A percentile compares a stretch with the other conserved stretches of the same genome.
Evolutionary conservation across 805 yeast species (phyloP).

Genomic region (Saccharomycopsis microspora): DNA sequence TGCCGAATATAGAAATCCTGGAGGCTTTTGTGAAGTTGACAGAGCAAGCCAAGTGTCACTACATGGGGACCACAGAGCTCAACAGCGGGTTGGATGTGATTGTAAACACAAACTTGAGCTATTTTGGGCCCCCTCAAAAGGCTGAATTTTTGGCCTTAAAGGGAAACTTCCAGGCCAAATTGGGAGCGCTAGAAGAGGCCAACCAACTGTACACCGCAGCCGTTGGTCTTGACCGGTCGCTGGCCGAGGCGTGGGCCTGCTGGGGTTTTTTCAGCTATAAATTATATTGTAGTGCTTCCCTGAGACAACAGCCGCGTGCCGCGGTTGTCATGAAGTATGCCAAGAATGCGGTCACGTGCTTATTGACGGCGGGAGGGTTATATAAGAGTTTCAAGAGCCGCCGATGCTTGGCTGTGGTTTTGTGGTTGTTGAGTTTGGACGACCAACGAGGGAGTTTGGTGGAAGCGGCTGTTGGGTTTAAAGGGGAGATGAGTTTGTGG

Average conservation of each 20-base stretch:
- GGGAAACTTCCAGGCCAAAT: slow-evolving; percentile 93
- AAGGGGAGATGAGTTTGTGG: slow-evolving; percentile 98
- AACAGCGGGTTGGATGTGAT: slow-evolving; percentile 95
- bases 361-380: slow-evolving; percentile 95
- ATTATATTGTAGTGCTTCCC: slow-evolving; percentile 50
- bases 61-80: slow-evolving; percentile 68
- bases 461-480: slow-evolving; percentile 78
- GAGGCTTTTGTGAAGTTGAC: slow-evolving; percentile 92
- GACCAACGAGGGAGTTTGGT: slow-evolving; percentile 72
- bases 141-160: slow-evolving; percentile 96
- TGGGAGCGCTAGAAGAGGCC: slow-evolving; percentile 87
- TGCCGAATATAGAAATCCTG: slow-evolving; percentile 96
- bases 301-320: slow-evolving; percentile 32
- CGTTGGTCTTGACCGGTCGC: slow-evolving; percentile 83
- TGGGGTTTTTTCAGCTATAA: slow-evolving; percentile 96
- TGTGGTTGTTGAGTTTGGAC: slow-evolving; percentile 90
- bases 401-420: slow-evolving; percentile 71
- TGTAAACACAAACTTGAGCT: slow-evolving; percentile 89
- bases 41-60: slow-evolving; percentile 97
- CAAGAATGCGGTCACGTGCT: slow-evolving; percentile 88
- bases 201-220: slow-evolving; percentile 97
- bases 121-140: slow-evolving; percentile 94
- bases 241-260: slow-evolving; percentile 99
- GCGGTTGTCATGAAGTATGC: slow-evolving; percentile 67
- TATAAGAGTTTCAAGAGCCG: slow-evolving; percentile 89